These are phyloP conservation scores for Polygonum maritimum DNA, from an alignment of 148 eudicot genomes.

Conservation along the genomic window DNA sequence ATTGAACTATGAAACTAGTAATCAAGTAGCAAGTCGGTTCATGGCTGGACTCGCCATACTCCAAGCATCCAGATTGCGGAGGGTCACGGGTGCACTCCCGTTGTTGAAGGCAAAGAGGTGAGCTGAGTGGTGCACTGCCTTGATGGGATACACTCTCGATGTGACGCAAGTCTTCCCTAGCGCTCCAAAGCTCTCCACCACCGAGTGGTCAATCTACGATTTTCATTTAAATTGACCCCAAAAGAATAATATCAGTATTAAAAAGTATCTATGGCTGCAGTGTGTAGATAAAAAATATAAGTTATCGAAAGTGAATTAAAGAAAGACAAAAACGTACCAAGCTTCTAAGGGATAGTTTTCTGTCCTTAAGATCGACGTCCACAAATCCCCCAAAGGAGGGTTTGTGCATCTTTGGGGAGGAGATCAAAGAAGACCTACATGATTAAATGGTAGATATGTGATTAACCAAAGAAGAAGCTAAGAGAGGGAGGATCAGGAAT, in stretches of 20 bases:
- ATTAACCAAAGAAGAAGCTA: no score
- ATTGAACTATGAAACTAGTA: no score
- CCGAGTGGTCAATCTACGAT: slow-evolving; percentile 41
- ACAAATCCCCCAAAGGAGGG: slow-evolving; percentile 40
- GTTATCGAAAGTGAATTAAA: no score
- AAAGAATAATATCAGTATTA: no score
- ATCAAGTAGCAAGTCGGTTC: background rate
- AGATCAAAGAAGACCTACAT: slow-evolving; percentile 30
- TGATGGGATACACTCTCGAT: slow-evolving; percentile 35
- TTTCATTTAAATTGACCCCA: slow-evolving; percentile 4
- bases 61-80: slow-evolving; percentile 36
- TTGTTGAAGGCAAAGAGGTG: slow-evolving; percentile 37
- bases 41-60: slow-evolving; percentile 28
- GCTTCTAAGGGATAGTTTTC: slow-evolving; percentile 39
- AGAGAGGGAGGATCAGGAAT: no score
- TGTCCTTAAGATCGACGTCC: slow-evolving; percentile 32
- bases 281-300: no score
- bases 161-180: slow-evolving; percentile 37
- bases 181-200: slow-evolving; percentile 44
- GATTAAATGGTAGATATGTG: background rate
- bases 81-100: slow-evolving; percentile 24
- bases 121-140: slow-evolving; percentile 24
- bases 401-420: slow-evolving; percentile 12
- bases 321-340: background rate
- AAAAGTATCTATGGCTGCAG: no score